Conservation (phyloP, 768 basidiomycete genomes). For the Agaricus blazei region DNA sequence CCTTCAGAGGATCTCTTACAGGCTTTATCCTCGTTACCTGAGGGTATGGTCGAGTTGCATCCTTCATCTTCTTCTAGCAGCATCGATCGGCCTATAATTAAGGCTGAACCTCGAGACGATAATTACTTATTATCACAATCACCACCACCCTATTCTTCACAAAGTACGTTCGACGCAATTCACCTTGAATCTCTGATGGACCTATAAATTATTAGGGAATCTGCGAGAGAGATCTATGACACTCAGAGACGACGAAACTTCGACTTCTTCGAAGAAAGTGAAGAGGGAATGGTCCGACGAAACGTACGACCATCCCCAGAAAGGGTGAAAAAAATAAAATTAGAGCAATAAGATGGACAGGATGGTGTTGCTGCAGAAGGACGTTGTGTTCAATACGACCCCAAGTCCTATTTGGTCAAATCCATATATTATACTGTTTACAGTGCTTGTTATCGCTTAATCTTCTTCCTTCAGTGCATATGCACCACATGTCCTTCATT, state of each 20-base stretch:
- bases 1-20: constrained; percentile 6
- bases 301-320: too few relatives aligned
- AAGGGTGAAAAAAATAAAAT: not conserved
- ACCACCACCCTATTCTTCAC: too few relatives aligned
- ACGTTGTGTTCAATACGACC: not conserved
- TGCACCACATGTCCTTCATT: too few relatives aligned
- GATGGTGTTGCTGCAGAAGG: not conserved
- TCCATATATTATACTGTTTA: too few relatives aligned
- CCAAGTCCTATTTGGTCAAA: too few relatives aligned
- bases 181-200: not conserved
- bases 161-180: too few relatives aligned
- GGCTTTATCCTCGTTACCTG: constrained; percentile 9
- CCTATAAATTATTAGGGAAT: not conserved
- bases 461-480: too few relatives aligned
- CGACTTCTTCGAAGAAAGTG: not conserved
- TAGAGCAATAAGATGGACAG: not conserved
- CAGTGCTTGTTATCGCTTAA: too few relatives aligned
- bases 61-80: not conserved
- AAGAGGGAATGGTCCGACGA: not conserved
- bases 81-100: not conserved
- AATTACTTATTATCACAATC: not conserved
- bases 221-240: not conserved
- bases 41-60: constrained; percentile 2
- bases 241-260: not conserved
- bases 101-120: not conserved